Conservation (phyloP, 2,329 filamentous ascomycete genomes). For the Tolypocladium endophyticum region DNA sequence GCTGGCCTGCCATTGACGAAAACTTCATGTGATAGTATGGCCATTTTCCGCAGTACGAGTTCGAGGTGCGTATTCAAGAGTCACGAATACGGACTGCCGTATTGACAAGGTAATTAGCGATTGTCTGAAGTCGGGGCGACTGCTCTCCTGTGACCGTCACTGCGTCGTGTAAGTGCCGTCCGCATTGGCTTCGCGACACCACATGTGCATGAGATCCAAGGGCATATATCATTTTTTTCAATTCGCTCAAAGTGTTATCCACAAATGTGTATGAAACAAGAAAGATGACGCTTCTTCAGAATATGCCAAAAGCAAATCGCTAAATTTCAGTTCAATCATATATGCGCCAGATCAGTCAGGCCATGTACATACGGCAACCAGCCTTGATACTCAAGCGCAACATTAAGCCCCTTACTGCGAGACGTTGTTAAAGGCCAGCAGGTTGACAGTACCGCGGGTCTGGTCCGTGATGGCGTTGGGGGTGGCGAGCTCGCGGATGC, state of each 20-base stretch:
- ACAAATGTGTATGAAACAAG: background rate
- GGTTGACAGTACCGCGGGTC: background rate
- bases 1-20: background rate
- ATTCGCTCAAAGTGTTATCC: background rate
- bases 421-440: background rate
- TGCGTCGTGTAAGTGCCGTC: background rate
- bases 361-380: background rate
- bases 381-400: background rate
- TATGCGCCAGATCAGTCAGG: background rate
- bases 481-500: constrained; percentile 30
- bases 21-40: background rate
- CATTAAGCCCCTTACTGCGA: background rate
- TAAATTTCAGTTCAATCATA: too few species aligned
- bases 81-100: background rate
- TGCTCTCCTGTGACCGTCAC: background rate
- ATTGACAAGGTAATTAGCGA: background rate
- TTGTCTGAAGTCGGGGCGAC: background rate
- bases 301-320: background rate
- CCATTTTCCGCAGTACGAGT: background rate
- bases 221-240: background rate
- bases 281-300: background rate
- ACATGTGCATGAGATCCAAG: background rate
- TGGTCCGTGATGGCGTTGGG: constrained; percentile 14
- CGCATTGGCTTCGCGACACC: background rate
- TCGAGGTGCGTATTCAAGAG: background rate